These are phyloP conservation scores for Raphanus sativus DNA, from an alignment of 345 rosid species.

Conservation along the genomic window DNA sequence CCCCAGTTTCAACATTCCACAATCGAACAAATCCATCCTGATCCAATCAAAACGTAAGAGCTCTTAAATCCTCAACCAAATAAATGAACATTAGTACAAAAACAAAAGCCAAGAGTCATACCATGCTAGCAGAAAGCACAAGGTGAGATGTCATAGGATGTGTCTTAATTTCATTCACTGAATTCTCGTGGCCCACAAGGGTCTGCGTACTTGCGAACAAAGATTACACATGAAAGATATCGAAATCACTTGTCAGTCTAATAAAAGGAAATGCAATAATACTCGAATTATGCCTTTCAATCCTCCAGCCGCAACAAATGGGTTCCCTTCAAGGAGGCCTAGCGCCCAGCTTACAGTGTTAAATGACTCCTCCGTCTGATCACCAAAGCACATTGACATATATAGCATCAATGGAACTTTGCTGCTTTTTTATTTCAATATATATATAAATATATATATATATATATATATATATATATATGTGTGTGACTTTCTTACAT, in stretches of 20 bases:
- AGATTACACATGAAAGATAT: slow-evolving; percentile 14
- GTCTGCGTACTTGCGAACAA: slow-evolving; percentile 52
- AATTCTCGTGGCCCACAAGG: slow-evolving; percentile 96
- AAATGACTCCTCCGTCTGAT: slow-evolving; percentile 96
- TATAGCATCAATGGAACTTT: slow-evolving; percentile 24
- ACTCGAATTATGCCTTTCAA: slow-evolving; percentile 87
- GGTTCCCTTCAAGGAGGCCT: slow-evolving; percentile 60
- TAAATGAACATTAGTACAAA: slow-evolving; percentile 13
- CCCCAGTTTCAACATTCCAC: slow-evolving; percentile 96
- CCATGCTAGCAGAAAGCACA: slow-evolving; percentile 92
- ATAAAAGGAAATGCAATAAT: background rate
- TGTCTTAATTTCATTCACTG: slow-evolving; percentile 92
- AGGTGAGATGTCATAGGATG: slow-evolving; percentile 87
- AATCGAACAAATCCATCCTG: slow-evolving; percentile 96
- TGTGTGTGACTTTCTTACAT: slow-evolving; percentile 52
- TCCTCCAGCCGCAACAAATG: slow-evolving; percentile 85
- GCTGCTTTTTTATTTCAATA: slow-evolving; percentile 2
- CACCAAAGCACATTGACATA: slow-evolving; percentile 54
- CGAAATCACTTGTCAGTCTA: slow-evolving; percentile 11
- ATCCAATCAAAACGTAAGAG: slow-evolving; percentile 26
- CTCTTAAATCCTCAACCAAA: slow-evolving; percentile 18
- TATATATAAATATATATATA: too few relatives aligned
- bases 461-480: background rate
- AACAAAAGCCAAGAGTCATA: slow-evolving; percentile 26
- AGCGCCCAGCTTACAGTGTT: slow-evolving; percentile 98